Conservation (phyloP, 1,284 basidiomycete genomes). For the Ustilago sp. region DNA sequence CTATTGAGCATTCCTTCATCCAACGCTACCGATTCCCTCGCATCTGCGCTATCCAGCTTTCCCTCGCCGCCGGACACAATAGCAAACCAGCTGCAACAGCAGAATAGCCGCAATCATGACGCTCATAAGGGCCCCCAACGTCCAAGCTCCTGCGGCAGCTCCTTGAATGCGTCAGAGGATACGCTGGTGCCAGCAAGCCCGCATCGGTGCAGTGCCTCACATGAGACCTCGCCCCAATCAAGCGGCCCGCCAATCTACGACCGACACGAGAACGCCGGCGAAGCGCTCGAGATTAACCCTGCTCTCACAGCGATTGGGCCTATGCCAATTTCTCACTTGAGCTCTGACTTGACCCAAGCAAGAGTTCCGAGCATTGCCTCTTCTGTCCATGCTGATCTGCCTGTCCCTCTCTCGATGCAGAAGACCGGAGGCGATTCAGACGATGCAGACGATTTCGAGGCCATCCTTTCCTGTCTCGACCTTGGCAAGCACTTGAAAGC, state of each 20-base stretch:
- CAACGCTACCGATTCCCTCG: not conserved
- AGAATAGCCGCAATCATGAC: not conserved
- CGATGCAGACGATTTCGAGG: not conserved
- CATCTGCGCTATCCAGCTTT: constrained; percentile 7
- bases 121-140: not conserved
- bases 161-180: constrained; percentile 1
- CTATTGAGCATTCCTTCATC: not conserved
- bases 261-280: not conserved
- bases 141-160: constrained; percentile 3
- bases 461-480: not conserved
- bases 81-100: not conserved
- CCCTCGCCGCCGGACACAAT: not conserved
- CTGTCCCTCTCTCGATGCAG: not conserved
- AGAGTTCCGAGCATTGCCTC: not conserved
- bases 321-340: not conserved
- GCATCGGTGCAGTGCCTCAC: not conserved
- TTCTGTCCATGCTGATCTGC: not conserved
- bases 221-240: not conserved
- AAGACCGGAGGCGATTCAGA: not conserved
- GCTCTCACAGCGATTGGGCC: not conserved
- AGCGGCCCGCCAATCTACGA: not conserved
- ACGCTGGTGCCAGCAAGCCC: constrained; percentile 3
- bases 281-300: not conserved
- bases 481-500: not conserved
- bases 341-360: not conserved